A percentile compares a stretch with the other conserved stretches of the same genome.
Conservation (phyloP, 139 green algal genomes). For the Chlorella sp. region DNA sequence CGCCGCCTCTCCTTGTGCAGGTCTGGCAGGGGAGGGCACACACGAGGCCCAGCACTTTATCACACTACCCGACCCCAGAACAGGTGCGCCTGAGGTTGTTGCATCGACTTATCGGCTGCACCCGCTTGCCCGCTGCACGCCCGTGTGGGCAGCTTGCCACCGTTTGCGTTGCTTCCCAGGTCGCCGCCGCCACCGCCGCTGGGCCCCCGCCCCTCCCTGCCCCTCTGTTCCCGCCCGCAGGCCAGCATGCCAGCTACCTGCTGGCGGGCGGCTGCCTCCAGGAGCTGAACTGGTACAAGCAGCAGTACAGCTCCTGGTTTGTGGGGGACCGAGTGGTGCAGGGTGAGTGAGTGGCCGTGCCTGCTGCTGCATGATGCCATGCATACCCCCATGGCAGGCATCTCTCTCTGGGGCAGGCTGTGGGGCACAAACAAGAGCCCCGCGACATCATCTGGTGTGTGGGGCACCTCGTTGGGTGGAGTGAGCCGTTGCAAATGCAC, state of each 20-base stretch:
- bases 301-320: slow-evolving; percentile 50
- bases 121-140: background rate
- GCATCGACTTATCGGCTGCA: background rate
- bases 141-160: background rate
- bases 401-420: too few relatives aligned
- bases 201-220: background rate
- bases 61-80: slow-evolving; percentile 17
- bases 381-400: too few relatives aligned
- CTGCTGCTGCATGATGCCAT: too few relatives aligned
- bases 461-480: too few relatives aligned
- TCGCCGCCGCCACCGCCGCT: background rate
- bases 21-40: background rate
- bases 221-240: slow-evolving; percentile 18
- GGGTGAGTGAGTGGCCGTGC: slow-evolving; percentile 21
- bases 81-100: background rate
- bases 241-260: slow-evolving; percentile 40
- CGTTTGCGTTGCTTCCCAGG: background rate
- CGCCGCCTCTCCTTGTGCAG: background rate
- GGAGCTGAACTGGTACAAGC: slow-evolving; percentile 49
- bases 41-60: background rate
- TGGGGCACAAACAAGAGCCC: too few relatives aligned
- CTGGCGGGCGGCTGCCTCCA: slow-evolving; percentile 37
- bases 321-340: slow-evolving; percentile 44
- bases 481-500: too few relatives aligned
- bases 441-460: too few relatives aligned